Evolutionary conservation across 768 basidiomycete species (phyloP).

Genomic region (Cystofilobasidium macerans): DNA sequence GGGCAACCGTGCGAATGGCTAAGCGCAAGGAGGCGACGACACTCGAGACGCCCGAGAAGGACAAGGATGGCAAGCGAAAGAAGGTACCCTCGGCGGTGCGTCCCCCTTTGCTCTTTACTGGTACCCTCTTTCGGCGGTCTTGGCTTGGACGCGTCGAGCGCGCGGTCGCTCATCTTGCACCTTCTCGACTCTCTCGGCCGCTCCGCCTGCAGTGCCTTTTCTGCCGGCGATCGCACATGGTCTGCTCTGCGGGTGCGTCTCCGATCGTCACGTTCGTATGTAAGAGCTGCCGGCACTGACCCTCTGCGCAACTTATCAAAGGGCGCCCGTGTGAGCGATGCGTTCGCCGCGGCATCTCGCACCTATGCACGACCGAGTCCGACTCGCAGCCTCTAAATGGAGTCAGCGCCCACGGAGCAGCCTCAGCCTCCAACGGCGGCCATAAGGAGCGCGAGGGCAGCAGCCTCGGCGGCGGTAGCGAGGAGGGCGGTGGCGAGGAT

Average conservation of each 20-base stretch:
- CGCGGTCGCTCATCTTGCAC: neutral
- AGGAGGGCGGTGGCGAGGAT: no score
- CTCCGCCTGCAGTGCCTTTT: neutral
- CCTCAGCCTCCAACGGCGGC: neutral
- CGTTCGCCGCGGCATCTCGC: neutral
- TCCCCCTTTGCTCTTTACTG: neutral
- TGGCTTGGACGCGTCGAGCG: no score
- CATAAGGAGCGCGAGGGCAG: no score
- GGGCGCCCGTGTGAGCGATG: conserved; percentile 2
- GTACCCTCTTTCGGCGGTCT: no score
- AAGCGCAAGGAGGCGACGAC: neutral
- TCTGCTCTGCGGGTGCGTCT: neutral
- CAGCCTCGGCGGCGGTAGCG: no score
- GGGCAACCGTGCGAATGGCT: no score
- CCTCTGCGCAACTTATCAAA: neutral
- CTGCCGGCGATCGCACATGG: conserved; percentile 1
- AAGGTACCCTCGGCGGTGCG: neutral
- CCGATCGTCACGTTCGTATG: neutral
- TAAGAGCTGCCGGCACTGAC: neutral
- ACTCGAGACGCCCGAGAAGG: neutral
- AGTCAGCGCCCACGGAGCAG: neutral
- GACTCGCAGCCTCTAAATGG: neutral
- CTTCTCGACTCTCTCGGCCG: neutral
- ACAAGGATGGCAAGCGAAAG: conserved; percentile 1
- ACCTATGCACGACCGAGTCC: conserved; percentile 4